These are phyloP conservation scores for Talaromyces ruber DNA, from an alignment of 495 filamentous ascomycete genomes.

Conservation along the genomic window DNA sequence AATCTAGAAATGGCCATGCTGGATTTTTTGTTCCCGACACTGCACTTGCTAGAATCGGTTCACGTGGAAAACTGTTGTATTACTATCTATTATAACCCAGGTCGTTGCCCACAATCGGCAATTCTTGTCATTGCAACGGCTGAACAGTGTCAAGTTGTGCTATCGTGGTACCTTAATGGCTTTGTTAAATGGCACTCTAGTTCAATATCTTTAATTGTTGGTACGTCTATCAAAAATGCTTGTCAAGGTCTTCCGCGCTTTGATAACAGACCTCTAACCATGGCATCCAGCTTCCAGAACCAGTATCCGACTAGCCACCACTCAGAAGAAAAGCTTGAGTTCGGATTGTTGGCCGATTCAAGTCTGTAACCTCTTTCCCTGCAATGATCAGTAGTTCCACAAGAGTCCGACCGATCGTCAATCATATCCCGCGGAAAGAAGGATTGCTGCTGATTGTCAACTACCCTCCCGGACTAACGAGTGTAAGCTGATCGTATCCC, in stretches of 20 bases:
- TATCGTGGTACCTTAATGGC: background rate
- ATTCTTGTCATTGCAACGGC: no score
- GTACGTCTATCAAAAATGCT: background rate
- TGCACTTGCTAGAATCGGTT: no score
- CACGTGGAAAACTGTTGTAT: no score
- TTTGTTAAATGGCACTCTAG: background rate
- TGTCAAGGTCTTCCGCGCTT: background rate
- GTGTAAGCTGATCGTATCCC: background rate
- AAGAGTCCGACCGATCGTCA: background rate
- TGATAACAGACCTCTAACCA: background rate
- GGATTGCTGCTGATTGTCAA: background rate
- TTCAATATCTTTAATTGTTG: background rate
- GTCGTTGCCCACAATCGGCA: no score
- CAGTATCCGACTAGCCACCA: conserved; percentile 1
- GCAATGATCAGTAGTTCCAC: background rate
- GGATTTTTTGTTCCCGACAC: background rate
- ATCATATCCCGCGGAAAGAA: background rate
- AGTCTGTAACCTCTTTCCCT: background rate
- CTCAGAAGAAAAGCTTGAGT: background rate
- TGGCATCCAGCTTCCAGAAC: background rate
- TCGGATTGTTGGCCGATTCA: background rate
- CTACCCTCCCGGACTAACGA: background rate
- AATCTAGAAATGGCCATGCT: background rate
- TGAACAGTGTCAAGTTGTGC: no score
- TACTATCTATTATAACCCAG: no score